Conservation (phyloP, 1,284 basidiomycete species). For the Cystobasidium pallidum region DNA sequence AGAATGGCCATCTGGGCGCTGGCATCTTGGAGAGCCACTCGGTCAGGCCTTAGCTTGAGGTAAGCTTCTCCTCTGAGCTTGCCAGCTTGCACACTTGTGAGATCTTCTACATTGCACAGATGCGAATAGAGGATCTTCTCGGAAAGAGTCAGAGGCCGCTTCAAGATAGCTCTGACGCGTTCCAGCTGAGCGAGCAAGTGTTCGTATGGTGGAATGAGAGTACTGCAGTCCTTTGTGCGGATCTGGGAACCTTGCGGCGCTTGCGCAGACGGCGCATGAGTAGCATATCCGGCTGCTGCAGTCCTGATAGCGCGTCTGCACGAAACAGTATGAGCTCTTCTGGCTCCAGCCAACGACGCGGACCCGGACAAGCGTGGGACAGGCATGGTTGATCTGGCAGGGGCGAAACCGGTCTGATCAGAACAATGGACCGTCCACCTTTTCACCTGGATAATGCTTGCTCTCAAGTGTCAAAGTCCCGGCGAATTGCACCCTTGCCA, state of each 20-base stretch:
- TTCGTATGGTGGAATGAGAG: constrained; percentile 87
- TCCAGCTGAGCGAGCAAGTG: constrained; percentile 74
- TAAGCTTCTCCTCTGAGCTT: constrained; percentile 82
- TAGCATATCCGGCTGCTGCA: constrained; percentile 22
- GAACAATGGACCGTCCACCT: background rate
- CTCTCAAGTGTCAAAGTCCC: background rate
- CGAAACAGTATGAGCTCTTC: constrained; percentile 1
- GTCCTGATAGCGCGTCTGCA: constrained; percentile 11
- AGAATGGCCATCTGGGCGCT: constrained; percentile 93
- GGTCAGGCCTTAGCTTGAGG: constrained; percentile 84
- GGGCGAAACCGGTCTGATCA: no score
- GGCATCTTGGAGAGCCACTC: constrained; percentile 99
- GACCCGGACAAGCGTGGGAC: constrained; percentile 16
- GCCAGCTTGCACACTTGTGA: constrained; percentile 66
- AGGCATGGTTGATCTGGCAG: background rate
- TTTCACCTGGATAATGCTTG: background rate
- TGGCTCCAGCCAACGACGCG: background rate
- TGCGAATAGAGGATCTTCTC: constrained; percentile 99
- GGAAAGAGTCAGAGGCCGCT: constrained; percentile 80
- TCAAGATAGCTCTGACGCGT: constrained; percentile 71
- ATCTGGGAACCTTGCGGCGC: constrained; percentile 44
- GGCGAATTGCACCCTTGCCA: constrained; percentile 11
- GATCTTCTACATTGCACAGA: constrained; percentile 73
- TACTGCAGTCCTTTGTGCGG: constrained; percentile 69
- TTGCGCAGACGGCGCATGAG: constrained; percentile 23